Evolutionary conservation across 1,139 yeast species (phyloP), one percentile per base, ranked within the genome.

Genomic region (Geotrichum klebahnii): DNA sequence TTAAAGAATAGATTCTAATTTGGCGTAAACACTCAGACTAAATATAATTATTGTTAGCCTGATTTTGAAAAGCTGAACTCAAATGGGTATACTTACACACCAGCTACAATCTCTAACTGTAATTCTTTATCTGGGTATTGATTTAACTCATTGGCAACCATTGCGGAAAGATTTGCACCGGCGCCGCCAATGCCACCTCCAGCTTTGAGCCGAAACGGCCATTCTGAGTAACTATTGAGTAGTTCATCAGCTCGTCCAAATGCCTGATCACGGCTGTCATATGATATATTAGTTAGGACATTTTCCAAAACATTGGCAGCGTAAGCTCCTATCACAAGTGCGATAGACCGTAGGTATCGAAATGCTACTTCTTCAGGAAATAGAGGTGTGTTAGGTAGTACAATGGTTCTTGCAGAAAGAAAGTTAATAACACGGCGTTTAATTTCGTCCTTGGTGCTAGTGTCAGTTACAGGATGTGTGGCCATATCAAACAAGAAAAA

Each of bases 221-320:
- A 88, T 59, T 87, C 95, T 45, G 95, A 77, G 63, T 79, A 92
- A 61, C 87, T 94, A 48, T 76, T 78, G 57, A 92, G 75, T 45
- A 94, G 70, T 65, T 92, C 97, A 64, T 92, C 97, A 9, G 96
- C 96, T 61, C 96, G 79, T 3, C 88, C 81, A 67, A 90, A 86
- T 0, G 97, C 97, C 60, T 84, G 83, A 66, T 94, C 99, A 62
- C 97, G 81, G 58, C 83, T 86, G 59, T 89, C 97, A 66, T 88
- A 89, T 59, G 84, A 84, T 58, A 90, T 74, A 33, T 83, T 77
- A 45, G 84, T 76, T 53, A 90, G 75, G 5, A 89, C 95, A 64
- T 92, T 94, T 65, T 92, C 99, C 61, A 92, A 77, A 16, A 92
- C 99, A 64, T 89, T 92, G 41, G 97, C 98, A 38, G 97, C 97